phyloP scores from a whole-genome alignment of 2,329 filamentous ascomycete genomes.

The Pezicula neosporulosa region DNA sequence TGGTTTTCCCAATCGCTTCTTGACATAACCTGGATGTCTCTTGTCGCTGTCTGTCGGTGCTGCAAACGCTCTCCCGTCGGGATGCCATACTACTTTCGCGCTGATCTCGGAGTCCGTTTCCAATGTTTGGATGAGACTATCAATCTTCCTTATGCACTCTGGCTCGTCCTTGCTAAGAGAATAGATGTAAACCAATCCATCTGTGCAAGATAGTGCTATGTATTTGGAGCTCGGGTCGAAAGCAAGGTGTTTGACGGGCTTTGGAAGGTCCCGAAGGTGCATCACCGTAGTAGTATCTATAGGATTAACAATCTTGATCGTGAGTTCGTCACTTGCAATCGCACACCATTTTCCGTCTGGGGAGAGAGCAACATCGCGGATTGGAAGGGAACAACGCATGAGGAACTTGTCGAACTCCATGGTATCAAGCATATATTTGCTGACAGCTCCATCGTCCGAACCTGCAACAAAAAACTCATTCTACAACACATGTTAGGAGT shows the following conservation, averaged over 20 bases:
- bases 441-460: conserved; percentile 94
- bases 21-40: conserved; percentile 85
- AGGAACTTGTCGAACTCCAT: conserved; percentile 78
- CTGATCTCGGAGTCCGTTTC: conserved; percentile 76
- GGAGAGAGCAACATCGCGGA: conserved; percentile 82
- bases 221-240: conserved; percentile 79
- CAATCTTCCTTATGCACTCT: conserved; percentile 76
- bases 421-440: conserved; percentile 77
- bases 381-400: conserved; percentile 77
- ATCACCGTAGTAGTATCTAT: conserved; percentile 73
- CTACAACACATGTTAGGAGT: conserved; percentile 32
- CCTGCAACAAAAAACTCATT: conserved; percentile 85
- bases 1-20: conserved; percentile 87
- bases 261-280: conserved; percentile 77
- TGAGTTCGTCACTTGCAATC: conserved; percentile 93
- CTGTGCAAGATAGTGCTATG: conserved; percentile 78
- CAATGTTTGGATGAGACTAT: conserved; percentile 76
- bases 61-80: conserved; percentile 88
- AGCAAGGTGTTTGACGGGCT: conserved; percentile 85
- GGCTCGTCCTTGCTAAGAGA: conserved; percentile 75
- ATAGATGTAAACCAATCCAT: conserved; percentile 89
- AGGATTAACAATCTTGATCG: conserved; percentile 83
- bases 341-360: conserved; percentile 83
- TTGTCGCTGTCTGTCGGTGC: conserved; percentile 78
- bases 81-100: conserved; percentile 82